A percentile compares a stretch with the other conserved stretches of the same genome.
Evolutionary conservation across 1,139 yeast genomes (phyloP).

Genomic region (Blastobotrys malaysiensis): DNA sequence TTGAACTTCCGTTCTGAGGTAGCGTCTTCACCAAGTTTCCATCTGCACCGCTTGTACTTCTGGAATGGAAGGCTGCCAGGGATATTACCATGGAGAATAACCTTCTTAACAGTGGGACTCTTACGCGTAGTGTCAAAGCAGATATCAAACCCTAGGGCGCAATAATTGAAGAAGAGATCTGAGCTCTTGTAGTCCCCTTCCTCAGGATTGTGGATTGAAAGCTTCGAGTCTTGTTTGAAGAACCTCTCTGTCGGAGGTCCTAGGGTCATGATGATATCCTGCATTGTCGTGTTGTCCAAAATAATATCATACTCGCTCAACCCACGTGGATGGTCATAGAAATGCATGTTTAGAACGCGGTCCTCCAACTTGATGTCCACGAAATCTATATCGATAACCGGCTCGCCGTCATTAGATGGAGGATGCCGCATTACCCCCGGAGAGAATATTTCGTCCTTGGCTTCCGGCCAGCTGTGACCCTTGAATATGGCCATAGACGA

Average conservation of each 20-base stretch:
- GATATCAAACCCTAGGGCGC: constrained; percentile 29
- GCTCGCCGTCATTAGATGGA: constrained; percentile 1
- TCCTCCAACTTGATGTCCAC: constrained; percentile 13
- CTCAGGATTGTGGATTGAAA: constrained; percentile 26
- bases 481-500: constrained; percentile 26
- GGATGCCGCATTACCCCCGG: neutral
- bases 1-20: constrained; percentile 20
- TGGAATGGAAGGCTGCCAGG: constrained; percentile 31
- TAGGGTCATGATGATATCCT: constrained; percentile 27
- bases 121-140: constrained; percentile 26
- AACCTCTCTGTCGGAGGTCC: constrained; percentile 33
- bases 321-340: constrained; percentile 18
- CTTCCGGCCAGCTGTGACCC: constrained; percentile 30
- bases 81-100: constrained; percentile 31
- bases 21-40: constrained; percentile 18
- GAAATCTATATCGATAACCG: constrained; percentile 14
- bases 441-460: constrained; percentile 8
- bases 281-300: constrained; percentile 25
- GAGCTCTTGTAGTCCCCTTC: constrained; percentile 17
- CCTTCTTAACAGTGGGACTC: constrained; percentile 26
- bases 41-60: constrained; percentile 30
- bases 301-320: constrained; percentile 12
- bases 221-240: constrained; percentile 28
- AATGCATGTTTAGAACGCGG: constrained; percentile 14
- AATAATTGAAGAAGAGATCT: constrained; percentile 30